Percentiles rank a stretch among this genome's conserved stretches.
Conservation (phyloP, 192 early-diverging fungal species). For the Linnemannia exigua region DNA sequence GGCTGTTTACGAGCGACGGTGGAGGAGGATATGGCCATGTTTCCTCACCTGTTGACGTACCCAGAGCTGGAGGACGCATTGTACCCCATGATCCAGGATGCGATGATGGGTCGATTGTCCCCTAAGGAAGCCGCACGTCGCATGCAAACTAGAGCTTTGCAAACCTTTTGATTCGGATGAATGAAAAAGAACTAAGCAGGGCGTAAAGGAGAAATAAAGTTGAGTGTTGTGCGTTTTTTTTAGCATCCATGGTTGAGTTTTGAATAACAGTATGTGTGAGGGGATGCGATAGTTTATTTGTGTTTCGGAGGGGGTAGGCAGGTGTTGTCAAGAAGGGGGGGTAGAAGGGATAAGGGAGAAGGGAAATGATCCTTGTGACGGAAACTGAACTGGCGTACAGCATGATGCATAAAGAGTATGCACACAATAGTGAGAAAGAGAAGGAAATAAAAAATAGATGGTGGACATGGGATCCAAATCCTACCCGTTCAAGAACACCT, state of each 20-base stretch:
- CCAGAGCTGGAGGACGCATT: constrained; percentile 46
- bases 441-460: background rate
- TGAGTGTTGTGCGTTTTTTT: background rate
- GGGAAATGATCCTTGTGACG: background rate
- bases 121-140: constrained; percentile 14
- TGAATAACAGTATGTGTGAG: background rate
- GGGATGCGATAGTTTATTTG: too few species aligned
- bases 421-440: background rate
- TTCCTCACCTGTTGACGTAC: constrained; percentile 36
- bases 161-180: background rate
- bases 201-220: background rate
- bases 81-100: constrained; percentile 45
- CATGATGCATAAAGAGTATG: background rate
- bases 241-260: background rate
- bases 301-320: background rate
- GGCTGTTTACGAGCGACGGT: constrained; percentile 23
- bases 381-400: background rate
- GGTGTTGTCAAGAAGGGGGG: background rate
- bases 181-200: background rate
- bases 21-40: constrained; percentile 49
- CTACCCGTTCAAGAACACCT: background rate
- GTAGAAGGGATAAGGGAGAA: background rate
- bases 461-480: background rate
- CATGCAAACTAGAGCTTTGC: constrained; percentile 22
- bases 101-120: constrained; percentile 37